Conservation (phyloP, 768 basidiomycete species). For the Boletus reticuloceps region DNA sequence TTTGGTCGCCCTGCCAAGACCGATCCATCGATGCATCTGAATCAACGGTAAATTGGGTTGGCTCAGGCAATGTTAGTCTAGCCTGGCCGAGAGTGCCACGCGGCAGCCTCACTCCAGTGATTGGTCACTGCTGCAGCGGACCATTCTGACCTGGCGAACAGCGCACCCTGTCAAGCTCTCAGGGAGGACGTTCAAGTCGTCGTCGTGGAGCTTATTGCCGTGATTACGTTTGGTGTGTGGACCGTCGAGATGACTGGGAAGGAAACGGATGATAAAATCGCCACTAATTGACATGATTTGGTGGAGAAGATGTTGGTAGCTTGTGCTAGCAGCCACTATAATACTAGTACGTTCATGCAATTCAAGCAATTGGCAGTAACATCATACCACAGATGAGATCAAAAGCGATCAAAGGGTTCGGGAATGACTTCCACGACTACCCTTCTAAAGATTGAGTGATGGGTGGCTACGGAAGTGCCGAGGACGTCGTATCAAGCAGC, state of each 20-base stretch:
- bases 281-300: too few relatives aligned
- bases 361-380: background rate
- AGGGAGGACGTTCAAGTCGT: too few relatives aligned
- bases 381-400: background rate
- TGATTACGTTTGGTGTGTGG: too few relatives aligned
- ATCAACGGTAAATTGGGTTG: background rate
- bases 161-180: too few relatives aligned
- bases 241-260: too few relatives aligned
- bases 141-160: too few relatives aligned
- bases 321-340: too few relatives aligned
- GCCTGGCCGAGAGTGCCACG: conserved; percentile 2
- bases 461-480: conserved; percentile 8
- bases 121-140: background rate
- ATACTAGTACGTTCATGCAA: background rate
- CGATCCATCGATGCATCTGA: background rate
- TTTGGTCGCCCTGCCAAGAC: background rate
- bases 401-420: background rate
- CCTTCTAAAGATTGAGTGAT: conserved; percentile 1
- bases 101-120: background rate
- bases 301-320: too few relatives aligned
- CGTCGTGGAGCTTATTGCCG: too few relatives aligned
- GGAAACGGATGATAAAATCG: too few relatives aligned
- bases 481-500: conserved; percentile 14
- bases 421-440: background rate
- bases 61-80: background rate